Conservation (phyloP, 192 early-diverging fungal species). For the Coemansia sp. region DNA sequence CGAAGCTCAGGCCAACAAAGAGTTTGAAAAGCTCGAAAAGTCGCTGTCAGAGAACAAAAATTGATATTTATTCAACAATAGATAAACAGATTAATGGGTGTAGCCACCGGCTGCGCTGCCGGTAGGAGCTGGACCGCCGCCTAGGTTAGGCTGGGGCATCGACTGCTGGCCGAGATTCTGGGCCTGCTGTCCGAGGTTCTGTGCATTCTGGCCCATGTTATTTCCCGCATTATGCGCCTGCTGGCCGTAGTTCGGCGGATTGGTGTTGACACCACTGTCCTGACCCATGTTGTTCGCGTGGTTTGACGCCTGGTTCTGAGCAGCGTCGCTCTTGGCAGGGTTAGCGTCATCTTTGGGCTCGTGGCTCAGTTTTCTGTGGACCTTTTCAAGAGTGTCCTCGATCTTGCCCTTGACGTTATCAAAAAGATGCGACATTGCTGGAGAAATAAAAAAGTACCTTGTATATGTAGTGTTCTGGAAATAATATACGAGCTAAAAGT, state of each 20-base stretch:
- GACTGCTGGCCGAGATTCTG: conserved; percentile 14
- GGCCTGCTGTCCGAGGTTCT: conserved; percentile 9
- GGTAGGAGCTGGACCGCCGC: neutral
- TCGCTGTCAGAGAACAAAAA: neutral
- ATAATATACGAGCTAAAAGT: too few relatives aligned
- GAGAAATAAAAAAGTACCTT: neutral
- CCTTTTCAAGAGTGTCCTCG: conserved; percentile 34
- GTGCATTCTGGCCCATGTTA: conserved; percentile 13
- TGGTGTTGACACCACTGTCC: neutral
- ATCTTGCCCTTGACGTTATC: conserved; percentile 47
- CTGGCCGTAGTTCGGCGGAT: conserved; percentile 8
- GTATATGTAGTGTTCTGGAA: too few relatives aligned
- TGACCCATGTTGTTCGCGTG: conserved; percentile 1
- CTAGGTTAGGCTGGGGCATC: neutral
- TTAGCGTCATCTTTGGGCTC: conserved; percentile 10
- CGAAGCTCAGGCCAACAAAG: conserved; percentile 71
- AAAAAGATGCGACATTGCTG: conserved; percentile 14
- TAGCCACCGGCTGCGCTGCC: neutral
- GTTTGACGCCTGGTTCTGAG: neutral
- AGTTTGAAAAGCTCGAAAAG: conserved; percentile 89
- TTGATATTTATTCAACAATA: neutral
- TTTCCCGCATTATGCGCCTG: conserved; percentile 17
- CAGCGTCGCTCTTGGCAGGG: conserved; percentile 7
- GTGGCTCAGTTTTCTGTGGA: conserved; percentile 38
- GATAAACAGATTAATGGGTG: neutral